Conservation (phyloP, 257 asterid genomes). For the Henckelia pumila region DNA sequence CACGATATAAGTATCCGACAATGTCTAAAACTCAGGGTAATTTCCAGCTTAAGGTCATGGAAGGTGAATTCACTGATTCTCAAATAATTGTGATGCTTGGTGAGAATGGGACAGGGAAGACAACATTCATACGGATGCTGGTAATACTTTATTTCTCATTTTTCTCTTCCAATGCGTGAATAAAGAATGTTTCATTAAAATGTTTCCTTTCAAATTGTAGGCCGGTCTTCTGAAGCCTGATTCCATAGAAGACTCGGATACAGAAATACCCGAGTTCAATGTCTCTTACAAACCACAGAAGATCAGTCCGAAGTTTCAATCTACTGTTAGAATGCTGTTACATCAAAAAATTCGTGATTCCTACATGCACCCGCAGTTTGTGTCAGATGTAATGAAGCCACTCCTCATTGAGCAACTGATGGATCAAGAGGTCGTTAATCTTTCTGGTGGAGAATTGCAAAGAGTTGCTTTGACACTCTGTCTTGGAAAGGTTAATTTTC, state of each 20-base stretch:
- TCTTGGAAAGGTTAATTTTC: conserved; percentile 79
- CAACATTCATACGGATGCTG: conserved; percentile 97
- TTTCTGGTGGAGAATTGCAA: conserved; percentile 99
- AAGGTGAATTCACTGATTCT: conserved; percentile 99
- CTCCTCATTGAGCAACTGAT: conserved; percentile 93
- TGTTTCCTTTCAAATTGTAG: too few relatives aligned
- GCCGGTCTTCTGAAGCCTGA: conserved; percentile 97
- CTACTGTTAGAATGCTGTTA: conserved; percentile 68
- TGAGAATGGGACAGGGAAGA: conserved; percentile 98
- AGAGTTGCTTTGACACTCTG: conserved; percentile 91
- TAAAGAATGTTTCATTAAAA: too few relatives aligned
- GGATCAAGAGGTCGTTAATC: conserved; percentile 96
- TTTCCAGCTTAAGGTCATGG: conserved; percentile 80
- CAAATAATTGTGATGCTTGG: conserved; percentile 99
- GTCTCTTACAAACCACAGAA: conserved; percentile 99
- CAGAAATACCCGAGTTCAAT: conserved; percentile 89
- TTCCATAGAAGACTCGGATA: conserved; percentile 61
- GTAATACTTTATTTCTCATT: conserved; percentile 34
- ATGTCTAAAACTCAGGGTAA: conserved; percentile 94
- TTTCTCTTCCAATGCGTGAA: too few relatives aligned
- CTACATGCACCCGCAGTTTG: conserved; percentile 87
- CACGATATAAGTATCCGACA: conserved; percentile 84
- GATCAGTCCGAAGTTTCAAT: conserved; percentile 77
- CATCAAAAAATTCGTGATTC: conserved; percentile 86
- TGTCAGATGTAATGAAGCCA: conserved; percentile 96